Evolutionary conservation across 1,139 yeast species (phyloP).

Genomic region (Kodamaea fungicola): DNA sequence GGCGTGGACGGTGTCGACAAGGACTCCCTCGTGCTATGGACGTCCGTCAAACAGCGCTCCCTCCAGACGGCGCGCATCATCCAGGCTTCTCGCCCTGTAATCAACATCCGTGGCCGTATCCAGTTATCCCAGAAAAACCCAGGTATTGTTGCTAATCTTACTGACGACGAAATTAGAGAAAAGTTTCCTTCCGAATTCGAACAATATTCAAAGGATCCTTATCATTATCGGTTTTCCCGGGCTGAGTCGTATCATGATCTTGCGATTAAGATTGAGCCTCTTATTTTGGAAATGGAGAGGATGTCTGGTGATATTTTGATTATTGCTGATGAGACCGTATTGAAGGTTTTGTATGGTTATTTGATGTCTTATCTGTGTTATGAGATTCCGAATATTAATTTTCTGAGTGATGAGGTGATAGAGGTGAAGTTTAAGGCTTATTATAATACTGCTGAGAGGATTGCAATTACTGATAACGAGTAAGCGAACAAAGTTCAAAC

Average conservation of each 20-base stretch:
- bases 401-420: constrained; percentile 78
- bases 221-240: constrained; percentile 87
- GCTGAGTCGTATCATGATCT: constrained; percentile 95
- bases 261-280: constrained; percentile 91
- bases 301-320: constrained; percentile 83
- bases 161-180: constrained; percentile 53
- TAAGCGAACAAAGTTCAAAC: too few species aligned
- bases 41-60: constrained; percentile 84
- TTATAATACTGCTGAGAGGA: constrained; percentile 61
- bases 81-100: constrained; percentile 36
- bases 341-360: constrained; percentile 88
- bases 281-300: constrained; percentile 89
- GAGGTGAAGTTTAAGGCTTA: constrained; percentile 89
- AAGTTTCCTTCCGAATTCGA: constrained; percentile 68
- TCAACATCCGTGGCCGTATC: constrained; percentile 68
- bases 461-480: too few species aligned
- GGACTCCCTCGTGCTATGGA: constrained; percentile 76
- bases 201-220: constrained; percentile 72
- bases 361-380: constrained; percentile 86
- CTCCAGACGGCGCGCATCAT: constrained; percentile 74
- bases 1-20: constrained; percentile 49
- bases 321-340: constrained; percentile 89
- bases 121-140: constrained; percentile 88
- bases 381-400: constrained; percentile 77
- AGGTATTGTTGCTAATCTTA: constrained; percentile 76